Evolutionary conservation across 257 asterid genomes (phyloP).

Genomic region (Solanum appendiculatum): DNA sequence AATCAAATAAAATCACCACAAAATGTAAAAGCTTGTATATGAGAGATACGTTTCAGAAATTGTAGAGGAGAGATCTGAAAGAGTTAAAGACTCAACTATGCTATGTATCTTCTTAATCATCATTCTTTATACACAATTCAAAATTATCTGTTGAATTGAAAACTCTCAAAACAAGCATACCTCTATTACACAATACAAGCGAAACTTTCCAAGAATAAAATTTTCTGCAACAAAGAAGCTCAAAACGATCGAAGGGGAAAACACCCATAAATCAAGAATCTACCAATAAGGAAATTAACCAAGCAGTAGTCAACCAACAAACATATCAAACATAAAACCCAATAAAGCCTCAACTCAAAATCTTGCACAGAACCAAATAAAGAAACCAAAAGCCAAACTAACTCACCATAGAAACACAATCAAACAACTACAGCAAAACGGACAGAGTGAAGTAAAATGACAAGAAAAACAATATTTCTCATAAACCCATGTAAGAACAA

Average conservation of each 20-base stretch:
- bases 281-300: neutral
- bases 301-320: neutral
- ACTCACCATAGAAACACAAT: neutral
- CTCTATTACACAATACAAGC: neutral
- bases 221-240: neutral
- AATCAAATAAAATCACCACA: no score
- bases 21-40: no score
- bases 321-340: neutral
- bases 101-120: no score
- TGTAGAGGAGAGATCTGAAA: no score
- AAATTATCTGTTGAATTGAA: neutral
- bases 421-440: neutral
- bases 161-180: neutral
- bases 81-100: no score
- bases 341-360: neutral
- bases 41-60: no score
- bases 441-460: no score
- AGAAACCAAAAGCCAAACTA: neutral
- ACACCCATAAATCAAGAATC: no score
- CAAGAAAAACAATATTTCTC: no score
- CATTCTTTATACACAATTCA: no score
- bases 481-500: no score
- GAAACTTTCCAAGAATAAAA: neutral
- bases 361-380: neutral
- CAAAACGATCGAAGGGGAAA: neutral